A percentile compares a stretch with the other conserved stretches of the same genome.
These are phyloP conservation scores for Tylopilus sp. DNA, from an alignment of 1,284 basidiomycete species.

Conservation along the genomic window DNA sequence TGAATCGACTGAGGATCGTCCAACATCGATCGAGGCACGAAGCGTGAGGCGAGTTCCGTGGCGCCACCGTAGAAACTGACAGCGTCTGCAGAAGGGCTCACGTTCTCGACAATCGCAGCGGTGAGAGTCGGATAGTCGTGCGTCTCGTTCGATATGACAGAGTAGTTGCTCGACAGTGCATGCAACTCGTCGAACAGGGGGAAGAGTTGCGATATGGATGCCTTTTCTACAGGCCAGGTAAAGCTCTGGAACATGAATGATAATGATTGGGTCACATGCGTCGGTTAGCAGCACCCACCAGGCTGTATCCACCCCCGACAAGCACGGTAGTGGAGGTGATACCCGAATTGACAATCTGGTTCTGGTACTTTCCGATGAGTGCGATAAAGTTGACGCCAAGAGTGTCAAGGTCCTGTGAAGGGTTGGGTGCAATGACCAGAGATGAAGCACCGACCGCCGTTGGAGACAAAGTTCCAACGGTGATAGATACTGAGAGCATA, in stretches of 20 bases:
- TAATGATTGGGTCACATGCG: no score
- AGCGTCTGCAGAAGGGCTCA: not conserved
- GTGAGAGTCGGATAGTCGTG: slow-evolving; percentile 6
- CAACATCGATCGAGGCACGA: slow-evolving; percentile 8
- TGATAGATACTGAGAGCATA: slow-evolving; percentile 7
- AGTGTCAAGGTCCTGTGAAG: not conserved
- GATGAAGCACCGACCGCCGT: slow-evolving; percentile 1
- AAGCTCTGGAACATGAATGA: not conserved
- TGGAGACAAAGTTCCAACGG: slow-evolving; percentile 4
- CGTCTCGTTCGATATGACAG: slow-evolving; percentile 5
- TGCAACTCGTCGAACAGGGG: slow-evolving; percentile 9
- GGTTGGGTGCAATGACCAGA: slow-evolving; percentile 11
- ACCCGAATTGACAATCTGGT: slow-evolving; percentile 9
- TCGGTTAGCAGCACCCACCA: not conserved
- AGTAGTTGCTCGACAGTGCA: slow-evolving; percentile 3
- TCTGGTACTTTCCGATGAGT: slow-evolving; percentile 10
- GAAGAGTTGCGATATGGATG: slow-evolving; percentile 1
- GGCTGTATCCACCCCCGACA: not conserved
- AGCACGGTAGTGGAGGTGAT: slow-evolving; percentile 2
- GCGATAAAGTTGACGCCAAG: slow-evolving; percentile 15
- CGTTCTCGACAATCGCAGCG: not conserved
- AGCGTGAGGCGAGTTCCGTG: slow-evolving; percentile 6
- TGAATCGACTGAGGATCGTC: slow-evolving; percentile 1
- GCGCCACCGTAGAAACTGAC: slow-evolving; percentile 5
- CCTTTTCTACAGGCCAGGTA: slow-evolving; percentile 1